Evolutionary conservation across 176 grass and related monocot species (phyloP), one percentile per base, ranked within the genome.

Genomic region (Neostapfia colusana): DNA sequence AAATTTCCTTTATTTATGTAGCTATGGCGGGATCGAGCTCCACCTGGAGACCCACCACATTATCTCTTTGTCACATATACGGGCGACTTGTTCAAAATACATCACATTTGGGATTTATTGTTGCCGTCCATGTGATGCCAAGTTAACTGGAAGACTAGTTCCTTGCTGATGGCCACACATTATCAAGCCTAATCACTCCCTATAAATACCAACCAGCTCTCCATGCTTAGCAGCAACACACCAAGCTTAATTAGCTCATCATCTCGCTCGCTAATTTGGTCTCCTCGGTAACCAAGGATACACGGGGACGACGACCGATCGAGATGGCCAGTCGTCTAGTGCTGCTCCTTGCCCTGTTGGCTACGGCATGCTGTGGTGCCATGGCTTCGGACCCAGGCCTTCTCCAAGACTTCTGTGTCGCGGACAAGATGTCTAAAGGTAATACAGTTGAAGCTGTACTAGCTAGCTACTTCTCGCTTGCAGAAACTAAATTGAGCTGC

Each of bases 381-480:
- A 17, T 17, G 2, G 66, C 66, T 6, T 69, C 39, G 0, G 65
- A 68, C 26, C 65, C 65, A 3, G 45, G 39, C 40, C 65, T 8
- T 13, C 65, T 68, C 38, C 65, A 68, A 5, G 65, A 68, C 65
- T 24, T 44, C 12, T 68, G 65, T 11, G 65, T 68, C 6, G 40
- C 40, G 14, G 65, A 68, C 11, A 68, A 68, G 65, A 44, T 8
- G 65, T 7, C 65, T 14, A 40, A 44, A 68, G 65, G 65, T 45
- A n/a, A n/a, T n/a, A 68, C 54, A 57, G 17, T 18, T 51, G 6
- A 18, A 51, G 17, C 20, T 6, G 31, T 31, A 2, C 2, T 31
- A 31, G n/a, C n/a, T n/a, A n/a, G n/a, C 31, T 31, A 31, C 31
- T 7, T 51, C 4, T 20, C 6, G 17, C 4, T 18, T 4, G 48